Evolutionary conservation across 306 rosid species (phyloP).

Genomic region (Inga oerstediana): DNA sequence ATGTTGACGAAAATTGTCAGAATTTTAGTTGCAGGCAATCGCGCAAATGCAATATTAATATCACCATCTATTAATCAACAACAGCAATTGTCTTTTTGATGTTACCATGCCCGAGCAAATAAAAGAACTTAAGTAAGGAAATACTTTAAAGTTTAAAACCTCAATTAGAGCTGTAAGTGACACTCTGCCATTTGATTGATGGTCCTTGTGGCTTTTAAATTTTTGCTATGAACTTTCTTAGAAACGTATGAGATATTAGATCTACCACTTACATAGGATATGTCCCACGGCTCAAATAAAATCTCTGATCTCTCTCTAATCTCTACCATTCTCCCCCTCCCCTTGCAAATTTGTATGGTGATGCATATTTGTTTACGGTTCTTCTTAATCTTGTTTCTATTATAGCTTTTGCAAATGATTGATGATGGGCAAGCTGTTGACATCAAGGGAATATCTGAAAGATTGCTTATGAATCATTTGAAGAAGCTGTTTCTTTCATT

Average conservation of each 20-base stretch:
- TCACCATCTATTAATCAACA: not conserved
- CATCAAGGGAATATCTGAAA: constrained; percentile 81
- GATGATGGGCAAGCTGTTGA: constrained; percentile 96
- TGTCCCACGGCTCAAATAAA: not conserved
- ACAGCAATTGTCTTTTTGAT: not conserved
- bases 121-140: not conserved
- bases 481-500: constrained; percentile 75
- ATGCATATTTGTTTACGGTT: not conserved
- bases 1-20: not conserved
- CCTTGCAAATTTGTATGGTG: constrained; percentile 1
- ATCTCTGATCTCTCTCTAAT: not conserved
- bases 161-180: not conserved
- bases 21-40: not conserved
- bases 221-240: not conserved
- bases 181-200: not conserved
- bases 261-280: not conserved
- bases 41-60: not conserved
- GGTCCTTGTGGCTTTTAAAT: not conserved
- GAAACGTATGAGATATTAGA: not conserved
- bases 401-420: constrained; percentile 86
- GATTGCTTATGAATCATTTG: constrained; percentile 59
- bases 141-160: not conserved
- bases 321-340: not conserved
- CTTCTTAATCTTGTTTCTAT: constrained; percentile 20
- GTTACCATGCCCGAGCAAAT: not conserved